phyloP scores from a whole-genome alignment of 257 asterid species.

The Plantago ovata region DNA sequence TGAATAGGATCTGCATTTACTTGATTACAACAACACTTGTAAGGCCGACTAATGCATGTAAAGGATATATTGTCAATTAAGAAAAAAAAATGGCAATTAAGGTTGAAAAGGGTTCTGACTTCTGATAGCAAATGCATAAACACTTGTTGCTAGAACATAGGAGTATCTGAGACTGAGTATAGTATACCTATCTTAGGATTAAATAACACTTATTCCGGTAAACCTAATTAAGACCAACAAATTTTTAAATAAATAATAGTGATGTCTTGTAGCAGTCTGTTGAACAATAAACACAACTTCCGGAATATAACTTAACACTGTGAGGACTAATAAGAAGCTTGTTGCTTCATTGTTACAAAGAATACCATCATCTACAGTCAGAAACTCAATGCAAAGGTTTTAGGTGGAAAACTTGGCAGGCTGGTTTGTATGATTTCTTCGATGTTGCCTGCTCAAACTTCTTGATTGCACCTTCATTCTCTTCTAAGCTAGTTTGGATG shows the following conservation, averaged over 20 bases:
- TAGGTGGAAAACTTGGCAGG: slow-evolving; percentile 90
- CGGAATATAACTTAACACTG: slow-evolving; percentile 22
- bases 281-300: slow-evolving; percentile 23
- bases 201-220: no score
- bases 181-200: no score
- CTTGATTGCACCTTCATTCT: slow-evolving; percentile 67
- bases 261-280: slow-evolving; percentile 17
- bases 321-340: slow-evolving; percentile 25
- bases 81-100: no score
- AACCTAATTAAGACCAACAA: slow-evolving; percentile 24
- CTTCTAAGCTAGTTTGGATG: slow-evolving; percentile 73
- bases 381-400: slow-evolving; percentile 56
- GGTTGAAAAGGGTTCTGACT: no score
- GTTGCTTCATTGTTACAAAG: slow-evolving; percentile 17
- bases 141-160: no score
- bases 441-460: slow-evolving; percentile 69
- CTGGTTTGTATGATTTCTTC: slow-evolving; percentile 43
- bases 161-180: no score
- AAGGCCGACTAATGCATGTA: no score
- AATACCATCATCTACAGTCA: slow-evolving; percentile 15
- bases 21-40: no score
- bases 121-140: no score
- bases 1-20: no score
- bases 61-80: no score
- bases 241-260: slow-evolving; percentile 22